Base-by-base conservation (phyloP, 2,329 filamentous ascomycete genomes). In the Sarocladium kiliense region DNA sequence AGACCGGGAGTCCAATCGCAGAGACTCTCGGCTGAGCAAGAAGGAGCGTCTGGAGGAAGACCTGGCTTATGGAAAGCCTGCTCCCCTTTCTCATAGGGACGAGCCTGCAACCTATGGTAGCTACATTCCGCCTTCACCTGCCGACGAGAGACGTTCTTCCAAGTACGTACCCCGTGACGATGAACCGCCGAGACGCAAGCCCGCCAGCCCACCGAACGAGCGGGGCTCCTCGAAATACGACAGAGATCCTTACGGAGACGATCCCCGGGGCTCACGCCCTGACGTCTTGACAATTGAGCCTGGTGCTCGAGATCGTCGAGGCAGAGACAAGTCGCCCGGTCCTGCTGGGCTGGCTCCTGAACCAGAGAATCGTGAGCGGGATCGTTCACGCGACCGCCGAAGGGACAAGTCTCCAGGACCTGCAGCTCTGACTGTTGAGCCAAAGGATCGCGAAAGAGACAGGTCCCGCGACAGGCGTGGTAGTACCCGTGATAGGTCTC, bases 1-100 rank as follows among this genome's bases (percentile, higher is more conserved):
- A 2, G 45, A 54, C 23, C 57, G 59, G 5, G 61, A 60, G 49
- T 55, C 58, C 23, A 68, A 63, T 51, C 70, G 67, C 55, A 61
- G 63, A 56, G 62, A 65, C 25, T 54, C 58, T 10, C 57, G 58
- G 7, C 16, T 58, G 12, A 27, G 39, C 21, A 63, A 62, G 41
- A 61, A 61, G 32, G 63, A 64, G 21, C 60, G 60, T 3, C 34
- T 39, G 19, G 74, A 78, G 27, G 75, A 78, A 3, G 74, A 79
- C 56, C 66, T 82, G 10, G 78, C 78, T 3, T 83, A 83, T 58
- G 80, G 80, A 27, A 65, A 47, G 27, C 41, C 53, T 36, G 25
- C 12, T 36, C 47, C 25, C 3, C 60, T n/a, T n/a, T n/a, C 62
- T n/a, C 55, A 55, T 9, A 41, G 58, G 18, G 56, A 60, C n/a